Percentiles rank a stretch among this genome's conserved stretches.
These are phyloP conservation scores for Metschnikowia kofuensis DNA, from an alignment of 805 yeast genomes.

Conservation along the genomic window DNA sequence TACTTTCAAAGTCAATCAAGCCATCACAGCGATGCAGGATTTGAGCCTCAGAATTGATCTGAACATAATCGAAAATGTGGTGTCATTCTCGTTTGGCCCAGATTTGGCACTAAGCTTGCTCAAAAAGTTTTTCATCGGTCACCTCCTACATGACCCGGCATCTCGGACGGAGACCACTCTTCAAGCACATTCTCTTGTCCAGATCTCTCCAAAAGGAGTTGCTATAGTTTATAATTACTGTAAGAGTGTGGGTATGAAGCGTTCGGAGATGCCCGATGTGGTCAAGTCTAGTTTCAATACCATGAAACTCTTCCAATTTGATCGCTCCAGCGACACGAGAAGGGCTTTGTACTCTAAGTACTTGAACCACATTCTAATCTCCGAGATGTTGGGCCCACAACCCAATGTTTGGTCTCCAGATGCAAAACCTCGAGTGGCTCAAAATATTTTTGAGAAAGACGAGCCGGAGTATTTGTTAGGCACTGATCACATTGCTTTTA, in stretches of 20 bases:
- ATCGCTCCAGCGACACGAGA: conserved; percentile 55
- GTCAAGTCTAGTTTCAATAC: conserved; percentile 61
- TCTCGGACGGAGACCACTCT: conserved; percentile 61
- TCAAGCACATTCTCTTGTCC: conserved; percentile 45
- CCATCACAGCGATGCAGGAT: conserved; percentile 48
- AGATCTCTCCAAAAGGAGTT: conserved; percentile 92
- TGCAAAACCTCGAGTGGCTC: conserved; percentile 45
- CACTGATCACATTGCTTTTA: conserved; percentile 5
- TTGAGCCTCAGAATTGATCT: conserved; percentile 49
- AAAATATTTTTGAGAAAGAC: conserved; percentile 5
- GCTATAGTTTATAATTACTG: conserved; percentile 64
- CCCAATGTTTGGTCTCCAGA: conserved; percentile 72
- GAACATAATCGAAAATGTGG: conserved; percentile 47
- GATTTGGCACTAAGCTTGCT: conserved; percentile 46
- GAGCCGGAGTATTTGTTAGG: conserved; percentile 3
- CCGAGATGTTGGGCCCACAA: conserved; percentile 55
- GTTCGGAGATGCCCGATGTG: conserved; percentile 40
- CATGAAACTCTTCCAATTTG: conserved; percentile 66
- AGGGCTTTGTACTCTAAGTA: conserved; percentile 58
- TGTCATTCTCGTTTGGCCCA: conserved; percentile 52
- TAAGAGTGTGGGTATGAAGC: conserved; percentile 50
- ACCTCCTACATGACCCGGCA: conserved; percentile 68
- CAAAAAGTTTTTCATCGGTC: conserved; percentile 54
- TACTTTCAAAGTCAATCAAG: conserved; percentile 52
- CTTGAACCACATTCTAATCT: conserved; percentile 63